phyloP scores from a whole-genome alignment of 2,329 filamentous ascomycete species.

The Colletotrichum cereale region DNA sequence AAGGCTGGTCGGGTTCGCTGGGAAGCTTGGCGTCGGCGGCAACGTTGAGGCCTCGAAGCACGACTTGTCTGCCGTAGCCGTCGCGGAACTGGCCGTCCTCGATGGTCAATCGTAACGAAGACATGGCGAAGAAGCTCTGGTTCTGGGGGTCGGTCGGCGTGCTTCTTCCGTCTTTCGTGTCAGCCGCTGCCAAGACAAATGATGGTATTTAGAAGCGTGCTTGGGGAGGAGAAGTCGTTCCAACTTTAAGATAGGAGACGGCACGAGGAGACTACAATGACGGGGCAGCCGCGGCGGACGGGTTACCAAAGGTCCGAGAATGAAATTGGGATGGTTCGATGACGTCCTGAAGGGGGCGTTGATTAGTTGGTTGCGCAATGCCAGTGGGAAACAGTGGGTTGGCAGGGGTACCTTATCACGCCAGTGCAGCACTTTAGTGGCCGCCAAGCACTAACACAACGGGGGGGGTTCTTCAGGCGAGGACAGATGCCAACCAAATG shows the following conservation, averaged over 20 bases:
- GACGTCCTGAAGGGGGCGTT: conserved; percentile 35
- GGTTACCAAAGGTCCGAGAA: conserved; percentile 35
- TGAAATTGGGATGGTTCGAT: conserved; percentile 39
- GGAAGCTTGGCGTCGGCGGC: conserved; percentile 93
- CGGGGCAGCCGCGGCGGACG: conserved; percentile 24
- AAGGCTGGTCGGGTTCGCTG: conserved; percentile 82
- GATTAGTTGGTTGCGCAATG: conserved; percentile 30
- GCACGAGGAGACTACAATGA: conserved; percentile 18
- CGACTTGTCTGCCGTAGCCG: conserved; percentile 82
- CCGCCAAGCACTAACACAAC: conserved; percentile 28
- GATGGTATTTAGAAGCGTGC: not conserved
- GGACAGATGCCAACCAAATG: not conserved
- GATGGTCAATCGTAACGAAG: conserved; percentile 81
- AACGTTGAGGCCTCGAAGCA: conserved; percentile 93
- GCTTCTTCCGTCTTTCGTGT: not conserved
- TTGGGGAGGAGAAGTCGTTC: not conserved
- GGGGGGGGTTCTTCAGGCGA: conserved; percentile 9
- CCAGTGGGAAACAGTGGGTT: conserved; percentile 8
- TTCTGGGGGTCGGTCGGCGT: not conserved
- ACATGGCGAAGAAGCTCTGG: conserved; percentile 65
- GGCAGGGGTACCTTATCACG: conserved; percentile 25
- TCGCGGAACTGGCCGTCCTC: conserved; percentile 91
- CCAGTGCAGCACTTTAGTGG: conserved; percentile 26
- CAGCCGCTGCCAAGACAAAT: not conserved
- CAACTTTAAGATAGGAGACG: conserved; percentile 23